Evolutionary conservation across 2,329 filamentous ascomycete genomes (phyloP), one percentile per base, ranked within the genome.

Genomic region (Cladosporium austrohemisphaericum): DNA sequence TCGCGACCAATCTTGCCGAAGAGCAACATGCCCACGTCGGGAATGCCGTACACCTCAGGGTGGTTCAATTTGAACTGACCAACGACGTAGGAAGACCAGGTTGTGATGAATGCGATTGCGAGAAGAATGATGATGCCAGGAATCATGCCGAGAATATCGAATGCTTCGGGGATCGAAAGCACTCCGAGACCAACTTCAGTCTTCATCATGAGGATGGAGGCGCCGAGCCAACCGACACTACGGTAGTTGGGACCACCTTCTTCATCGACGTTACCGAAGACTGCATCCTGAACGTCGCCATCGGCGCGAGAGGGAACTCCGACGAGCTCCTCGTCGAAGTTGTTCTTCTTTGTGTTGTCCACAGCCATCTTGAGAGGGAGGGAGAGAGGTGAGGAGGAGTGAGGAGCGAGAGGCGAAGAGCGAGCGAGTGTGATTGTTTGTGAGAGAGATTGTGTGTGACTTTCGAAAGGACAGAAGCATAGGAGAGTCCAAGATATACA

Each of bases 11-110:
- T 65, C 2, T 61, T 59, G 0, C 78, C 79, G 1, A 78, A 77
- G 0, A 82, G 70, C 0, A 77, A 65, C 20, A 76, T 63, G 2
- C 75, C 77, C 78, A 83, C 82, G 51, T 82, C 77, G 19, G 74
- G 70, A 36, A 77, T 80, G 44, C 74, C 75, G 56, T 81, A 79
- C 3, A 80, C 76, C 52, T 78, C 69, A 1, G 74, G 73, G 57
- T 80, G 77, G 11, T 68, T 65, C 25, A 78, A 55, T 57, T 80
- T 80, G 65, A 80, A 80, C n/a, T 65, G 57, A 7, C 73, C 75
- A 9, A 77, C 65, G 19, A 76, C 72, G 52, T 73, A 76, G 45
- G 68, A 65, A 2, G 72, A 74, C 75, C 75, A 77, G 2, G 70
- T 72, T 0, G 74, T 76, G 53, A 76, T 74, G 16, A 23, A 51